A percentile compares a stretch with the other conserved stretches of the same genome.
Evolutionary conservation across 176 grass and related monocot genomes (phyloP).

Genomic region (Pharus latifolius): DNA sequence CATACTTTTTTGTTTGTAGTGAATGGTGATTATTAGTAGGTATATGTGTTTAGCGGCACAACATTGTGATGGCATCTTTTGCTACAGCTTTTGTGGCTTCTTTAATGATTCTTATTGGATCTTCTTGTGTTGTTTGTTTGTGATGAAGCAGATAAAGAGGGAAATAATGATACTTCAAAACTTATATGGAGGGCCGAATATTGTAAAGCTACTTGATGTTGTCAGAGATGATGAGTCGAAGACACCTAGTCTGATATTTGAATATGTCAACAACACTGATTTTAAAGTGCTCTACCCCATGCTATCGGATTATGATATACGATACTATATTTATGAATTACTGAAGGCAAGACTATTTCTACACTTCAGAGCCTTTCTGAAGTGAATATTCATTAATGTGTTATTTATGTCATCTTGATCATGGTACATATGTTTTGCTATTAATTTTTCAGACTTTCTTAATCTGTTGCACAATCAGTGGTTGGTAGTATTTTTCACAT

Average conservation of each 20-base stretch:
- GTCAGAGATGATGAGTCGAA: conserved; percentile 95
- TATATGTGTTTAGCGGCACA: neutral
- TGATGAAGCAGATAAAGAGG: conserved; percentile 74
- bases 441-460: neutral
- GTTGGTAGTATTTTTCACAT: neutral
- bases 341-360: conserved; percentile 55
- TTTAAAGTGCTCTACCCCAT: conserved; percentile 94
- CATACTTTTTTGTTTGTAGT: neutral
- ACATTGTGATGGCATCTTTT: neutral
- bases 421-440: neutral
- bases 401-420: neutral
- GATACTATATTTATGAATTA: conserved; percentile 93
- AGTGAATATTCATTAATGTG: neutral
- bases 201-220: conserved; percentile 89
- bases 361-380: neutral
- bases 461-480: neutral
- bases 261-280: conserved; percentile 87
- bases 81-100: neutral
- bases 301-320: conserved; percentile 78
- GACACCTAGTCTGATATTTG: conserved; percentile 89
- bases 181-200: conserved; percentile 84
- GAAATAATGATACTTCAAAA: conserved; percentile 99
- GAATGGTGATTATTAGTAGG: neutral
- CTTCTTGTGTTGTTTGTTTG: neutral
- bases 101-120: neutral